phyloP scores from a whole-genome alignment of 441 rosid species.

The Jatropha podagrica region DNA sequence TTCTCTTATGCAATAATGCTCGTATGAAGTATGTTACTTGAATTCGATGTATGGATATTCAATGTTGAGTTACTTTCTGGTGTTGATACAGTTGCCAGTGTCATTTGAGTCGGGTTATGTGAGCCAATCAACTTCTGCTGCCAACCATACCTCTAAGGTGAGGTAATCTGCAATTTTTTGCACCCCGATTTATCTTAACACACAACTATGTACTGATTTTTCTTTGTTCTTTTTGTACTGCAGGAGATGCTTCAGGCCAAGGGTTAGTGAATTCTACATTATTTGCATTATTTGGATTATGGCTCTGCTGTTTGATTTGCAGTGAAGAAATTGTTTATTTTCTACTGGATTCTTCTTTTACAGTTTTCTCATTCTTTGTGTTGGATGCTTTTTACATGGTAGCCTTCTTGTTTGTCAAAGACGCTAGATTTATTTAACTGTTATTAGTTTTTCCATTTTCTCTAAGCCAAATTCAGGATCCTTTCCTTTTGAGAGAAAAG shows the following conservation, averaged over 20 bases:
- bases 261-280: slow-evolving; percentile 49
- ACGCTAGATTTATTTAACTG: neutral
- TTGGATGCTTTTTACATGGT: neutral
- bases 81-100: slow-evolving; percentile 40
- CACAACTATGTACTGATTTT: slow-evolving; percentile 27
- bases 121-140: slow-evolving; percentile 29
- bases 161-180: slow-evolving; percentile 14
- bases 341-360: neutral
- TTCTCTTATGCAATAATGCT: neutral
- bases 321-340: neutral
- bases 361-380: neutral
- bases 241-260: slow-evolving; percentile 49
- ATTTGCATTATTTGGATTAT: neutral
- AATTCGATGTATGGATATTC: slow-evolving; percentile 6
- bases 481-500: neutral
- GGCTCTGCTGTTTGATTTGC: neutral
- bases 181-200: slow-evolving; percentile 6
- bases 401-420: neutral
- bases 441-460: neutral
- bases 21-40: neutral
- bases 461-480: neutral
- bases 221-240: slow-evolving; percentile 30
- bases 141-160: slow-evolving; percentile 37
- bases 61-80: slow-evolving; percentile 22
- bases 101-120: slow-evolving; percentile 25